Evolutionary conservation across 139 green algal species (phyloP).

Genomic region (Penium margaritaceum): DNA sequence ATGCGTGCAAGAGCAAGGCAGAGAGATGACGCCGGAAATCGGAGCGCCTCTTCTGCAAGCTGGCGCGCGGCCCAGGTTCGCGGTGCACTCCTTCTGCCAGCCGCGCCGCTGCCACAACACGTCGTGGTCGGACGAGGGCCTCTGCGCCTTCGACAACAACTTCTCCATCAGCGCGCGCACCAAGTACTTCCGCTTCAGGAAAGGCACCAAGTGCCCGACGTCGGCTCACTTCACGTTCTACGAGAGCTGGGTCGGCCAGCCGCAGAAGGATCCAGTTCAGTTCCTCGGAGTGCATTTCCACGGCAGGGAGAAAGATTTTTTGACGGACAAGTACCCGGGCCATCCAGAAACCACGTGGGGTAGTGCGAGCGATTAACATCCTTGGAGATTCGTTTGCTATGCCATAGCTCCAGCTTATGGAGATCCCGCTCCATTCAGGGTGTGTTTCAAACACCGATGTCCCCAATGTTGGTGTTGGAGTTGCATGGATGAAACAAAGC

Average conservation of each 20-base stretch:
- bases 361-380: too few relatives aligned
- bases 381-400: too few relatives aligned
- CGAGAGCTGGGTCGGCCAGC: constrained; percentile 1
- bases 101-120: constrained; percentile 23
- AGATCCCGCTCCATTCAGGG: too few relatives aligned
- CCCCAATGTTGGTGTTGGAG: too few relatives aligned
- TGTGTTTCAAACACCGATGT: too few relatives aligned
- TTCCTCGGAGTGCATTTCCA: constrained; percentile 20
- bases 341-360: too few relatives aligned
- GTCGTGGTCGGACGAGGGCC: constrained; percentile 22
- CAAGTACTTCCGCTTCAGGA: constrained; percentile 3
- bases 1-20: too few relatives aligned
- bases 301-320: constrained; percentile 20
- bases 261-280: constrained; percentile 11
- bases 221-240: constrained; percentile 11
- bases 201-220: constrained; percentile 12
- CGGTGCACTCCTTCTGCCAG: constrained; percentile 20
- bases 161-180: constrained; percentile 10
- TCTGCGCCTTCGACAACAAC: constrained; percentile 33
- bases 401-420: too few relatives aligned
- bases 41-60: too few relatives aligned
- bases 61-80: constrained; percentile 8
- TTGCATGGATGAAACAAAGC: too few relatives aligned
- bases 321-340: too few relatives aligned
- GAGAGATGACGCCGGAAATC: too few relatives aligned